Conservation (phyloP, 352 stramenopile species). For the Achlya hypogyna region DNA sequence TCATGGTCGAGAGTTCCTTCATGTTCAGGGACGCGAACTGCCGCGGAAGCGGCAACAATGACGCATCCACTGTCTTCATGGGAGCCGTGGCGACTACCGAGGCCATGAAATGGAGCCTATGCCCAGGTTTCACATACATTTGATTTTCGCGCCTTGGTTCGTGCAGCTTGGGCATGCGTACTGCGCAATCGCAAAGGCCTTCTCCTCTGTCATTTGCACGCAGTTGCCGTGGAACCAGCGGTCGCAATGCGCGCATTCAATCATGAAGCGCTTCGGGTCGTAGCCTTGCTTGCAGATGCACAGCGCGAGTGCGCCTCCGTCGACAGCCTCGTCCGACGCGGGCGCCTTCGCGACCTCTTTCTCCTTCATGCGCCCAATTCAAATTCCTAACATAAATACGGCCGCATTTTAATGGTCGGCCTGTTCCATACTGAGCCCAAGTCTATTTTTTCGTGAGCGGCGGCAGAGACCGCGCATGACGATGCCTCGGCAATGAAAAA, state of each 20-base stretch:
- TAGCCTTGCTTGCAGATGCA: conserved; percentile 14
- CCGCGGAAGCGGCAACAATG: conserved; percentile 7
- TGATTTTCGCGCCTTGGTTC: conserved; percentile 31
- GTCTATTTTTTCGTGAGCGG: too few relatives aligned
- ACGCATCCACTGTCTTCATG: conserved; percentile 5
- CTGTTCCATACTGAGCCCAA: too few relatives aligned
- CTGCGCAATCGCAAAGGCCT: conserved; percentile 46
- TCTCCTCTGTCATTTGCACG: conserved; percentile 41
- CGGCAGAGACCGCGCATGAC: too few relatives aligned
- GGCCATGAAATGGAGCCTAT: background rate
- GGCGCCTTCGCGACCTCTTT: too few relatives aligned
- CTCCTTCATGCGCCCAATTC: too few relatives aligned
- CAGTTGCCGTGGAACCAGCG: conserved; percentile 56
- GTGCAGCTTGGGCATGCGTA: conserved; percentile 40
- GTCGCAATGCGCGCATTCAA: conserved; percentile 59
- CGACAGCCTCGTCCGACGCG: background rate
- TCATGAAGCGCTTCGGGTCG: conserved; percentile 30
- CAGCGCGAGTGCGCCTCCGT: conserved; percentile 3
- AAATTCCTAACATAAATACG: too few relatives aligned
- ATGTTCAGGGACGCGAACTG: conserved; percentile 18
- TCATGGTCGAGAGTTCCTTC: conserved; percentile 3
- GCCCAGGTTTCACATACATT: conserved; percentile 4
- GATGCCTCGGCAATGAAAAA: too few relatives aligned
- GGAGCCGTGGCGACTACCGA: background rate
- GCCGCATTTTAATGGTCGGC: too few relatives aligned